A percentile compares a stretch with the other conserved stretches of the same genome.
Conservation (phyloP, 179 eudicot species). For the Heliamphora pulchella region DNA sequence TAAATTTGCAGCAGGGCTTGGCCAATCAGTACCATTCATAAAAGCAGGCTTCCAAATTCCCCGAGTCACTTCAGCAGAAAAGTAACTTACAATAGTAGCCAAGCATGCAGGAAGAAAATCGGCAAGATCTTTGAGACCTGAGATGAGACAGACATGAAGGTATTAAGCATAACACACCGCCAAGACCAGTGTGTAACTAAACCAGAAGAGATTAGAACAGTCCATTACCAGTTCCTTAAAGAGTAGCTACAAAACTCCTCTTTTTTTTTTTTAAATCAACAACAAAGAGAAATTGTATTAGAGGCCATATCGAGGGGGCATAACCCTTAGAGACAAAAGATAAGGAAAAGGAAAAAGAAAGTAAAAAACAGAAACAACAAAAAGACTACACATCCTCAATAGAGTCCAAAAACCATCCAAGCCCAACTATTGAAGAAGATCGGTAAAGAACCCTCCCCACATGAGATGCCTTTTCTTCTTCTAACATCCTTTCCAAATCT, state of each 20-base stretch:
- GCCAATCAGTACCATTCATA: conserved; percentile 99
- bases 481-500: too few species aligned
- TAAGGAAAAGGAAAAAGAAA: too few species aligned
- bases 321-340: too few species aligned
- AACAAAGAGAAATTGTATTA: too few species aligned
- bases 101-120: conserved; percentile 97
- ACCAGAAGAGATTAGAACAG: not conserved
- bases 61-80: conserved; percentile 94
- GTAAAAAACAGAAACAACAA: too few species aligned
- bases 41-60: conserved; percentile 95
- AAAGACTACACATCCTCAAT: too few species aligned
- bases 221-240: not conserved
- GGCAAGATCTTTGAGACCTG: conserved; percentile 96
- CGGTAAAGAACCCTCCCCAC: too few species aligned
- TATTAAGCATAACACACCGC: not conserved
- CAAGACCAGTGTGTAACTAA: not conserved
- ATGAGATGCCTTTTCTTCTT: too few species aligned
- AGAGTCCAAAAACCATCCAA: too few species aligned
- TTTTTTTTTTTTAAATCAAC: not conserved
- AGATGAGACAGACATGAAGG: not conserved
- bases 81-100: conserved; percentile 91
- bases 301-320: too few species aligned
- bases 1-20: conserved; percentile 92
- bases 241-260: too few species aligned
- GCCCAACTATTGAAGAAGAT: too few species aligned